phyloP scores from a whole-genome alignment of 2,329 filamentous ascomycete genomes.

The Thelonectria rubi region DNA sequence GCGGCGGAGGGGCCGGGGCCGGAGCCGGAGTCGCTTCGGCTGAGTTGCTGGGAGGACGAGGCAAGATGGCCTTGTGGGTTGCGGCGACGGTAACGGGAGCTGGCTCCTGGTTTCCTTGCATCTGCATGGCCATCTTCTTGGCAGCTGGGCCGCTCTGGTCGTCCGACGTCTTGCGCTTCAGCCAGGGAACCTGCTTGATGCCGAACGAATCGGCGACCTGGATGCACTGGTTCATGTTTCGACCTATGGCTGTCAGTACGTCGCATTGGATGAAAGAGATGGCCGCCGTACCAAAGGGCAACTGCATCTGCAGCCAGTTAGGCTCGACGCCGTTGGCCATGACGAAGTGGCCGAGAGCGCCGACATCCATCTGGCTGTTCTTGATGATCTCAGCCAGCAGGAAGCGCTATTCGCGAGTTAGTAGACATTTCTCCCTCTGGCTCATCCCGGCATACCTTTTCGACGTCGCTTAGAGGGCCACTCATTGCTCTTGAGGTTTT shows the following conservation, averaged over 20 bases:
- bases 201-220: conserved; percentile 51
- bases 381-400: conserved; percentile 68
- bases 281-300: conserved; percentile 54
- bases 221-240: conserved; percentile 58
- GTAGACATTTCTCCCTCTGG: conserved; percentile 12
- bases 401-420: conserved; percentile 57
- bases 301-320: conserved; percentile 59
- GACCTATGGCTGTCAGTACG: conserved; percentile 47
- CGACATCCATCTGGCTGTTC: conserved; percentile 59
- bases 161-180: conserved; percentile 50
- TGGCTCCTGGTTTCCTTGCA: conserved; percentile 12
- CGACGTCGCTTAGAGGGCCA: conserved; percentile 56
- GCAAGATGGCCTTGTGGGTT: conserved; percentile 34
- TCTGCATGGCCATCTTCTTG: conserved; percentile 45
- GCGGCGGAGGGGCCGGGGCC: conserved; percentile 10
- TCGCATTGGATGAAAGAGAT: background rate
- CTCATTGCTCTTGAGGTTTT: conserved; percentile 31
- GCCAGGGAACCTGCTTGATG: conserved; percentile 39
- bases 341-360: conserved; percentile 58
- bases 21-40: conserved; percentile 19
- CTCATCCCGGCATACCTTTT: conserved; percentile 56
- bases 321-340: conserved; percentile 52
- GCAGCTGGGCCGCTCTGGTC: conserved; percentile 46
- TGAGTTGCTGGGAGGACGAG: conserved; percentile 34
- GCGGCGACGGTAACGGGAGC: background rate